Evolutionary conservation across 352 stramenopile species (phyloP).

Genomic region (Phytophthora hybrid): DNA sequence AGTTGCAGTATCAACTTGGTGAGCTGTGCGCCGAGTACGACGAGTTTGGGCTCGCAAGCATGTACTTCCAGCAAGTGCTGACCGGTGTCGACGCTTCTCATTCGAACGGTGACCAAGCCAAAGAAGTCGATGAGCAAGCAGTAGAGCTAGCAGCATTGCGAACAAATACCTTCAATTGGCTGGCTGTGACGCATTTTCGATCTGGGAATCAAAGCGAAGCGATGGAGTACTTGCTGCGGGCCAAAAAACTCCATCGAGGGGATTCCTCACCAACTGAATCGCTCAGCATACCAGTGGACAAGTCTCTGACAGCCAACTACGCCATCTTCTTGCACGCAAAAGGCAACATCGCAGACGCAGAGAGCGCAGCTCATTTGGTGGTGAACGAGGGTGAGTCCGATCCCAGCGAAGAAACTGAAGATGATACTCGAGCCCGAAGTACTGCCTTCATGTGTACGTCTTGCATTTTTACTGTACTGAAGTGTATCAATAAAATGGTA

Average conservation of each 20-base stretch:
- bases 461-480: background rate
- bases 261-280: background rate
- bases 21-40: constrained; percentile 43
- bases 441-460: constrained; percentile 40
- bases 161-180: constrained; percentile 49
- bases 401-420: constrained; percentile 13
- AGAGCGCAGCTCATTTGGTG: constrained; percentile 38
- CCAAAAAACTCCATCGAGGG: constrained; percentile 42
- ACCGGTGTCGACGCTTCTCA: constrained; percentile 15
- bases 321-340: constrained; percentile 52
- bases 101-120: background rate
- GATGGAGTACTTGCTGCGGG: constrained; percentile 48
- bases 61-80: constrained; percentile 51
- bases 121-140: constrained; percentile 4
- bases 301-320: constrained; percentile 52
- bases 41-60: constrained; percentile 40
- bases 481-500: background rate
- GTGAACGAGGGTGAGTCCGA: constrained; percentile 26
- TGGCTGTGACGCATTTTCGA: constrained; percentile 46
- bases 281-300: constrained; percentile 26
- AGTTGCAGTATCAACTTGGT: constrained; percentile 47
- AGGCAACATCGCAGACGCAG: constrained; percentile 42
- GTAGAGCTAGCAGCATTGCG: constrained; percentile 34
- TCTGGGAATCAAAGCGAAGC: constrained; percentile 42
- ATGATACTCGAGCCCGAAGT: constrained; percentile 34